Evolutionary conservation across 257 asterid species (phyloP).

Genomic region (Plectranthus barbatus): DNA sequence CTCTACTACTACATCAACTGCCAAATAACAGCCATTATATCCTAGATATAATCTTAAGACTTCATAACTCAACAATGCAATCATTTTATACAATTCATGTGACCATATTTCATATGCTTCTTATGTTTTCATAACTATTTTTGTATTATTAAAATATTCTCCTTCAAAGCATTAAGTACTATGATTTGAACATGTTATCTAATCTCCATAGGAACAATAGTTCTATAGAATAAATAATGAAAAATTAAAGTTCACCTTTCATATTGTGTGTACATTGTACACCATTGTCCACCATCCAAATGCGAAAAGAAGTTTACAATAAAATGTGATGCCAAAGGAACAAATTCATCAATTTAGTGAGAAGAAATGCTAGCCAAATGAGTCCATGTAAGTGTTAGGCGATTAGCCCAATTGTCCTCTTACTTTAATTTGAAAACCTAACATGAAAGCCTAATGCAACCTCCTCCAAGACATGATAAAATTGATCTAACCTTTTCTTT

Average conservation of each 20-base stretch:
- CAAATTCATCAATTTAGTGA: neutral
- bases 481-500: neutral
- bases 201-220: neutral
- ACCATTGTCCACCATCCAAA: neutral
- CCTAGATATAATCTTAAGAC: neutral
- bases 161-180: neutral
- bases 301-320: neutral
- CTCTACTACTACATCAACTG: too few relatives aligned
- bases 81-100: too few relatives aligned
- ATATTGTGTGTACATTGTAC: neutral
- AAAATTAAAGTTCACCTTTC: neutral
- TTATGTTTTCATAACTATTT: too few relatives aligned
- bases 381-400: neutral
- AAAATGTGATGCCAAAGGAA: neutral
- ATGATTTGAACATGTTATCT: neutral
- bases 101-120: too few relatives aligned
- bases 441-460: neutral
- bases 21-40: too few relatives aligned
- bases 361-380: neutral
- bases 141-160: neutral
- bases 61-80: neutral
- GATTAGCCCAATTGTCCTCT: neutral
- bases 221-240: neutral
- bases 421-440: neutral
- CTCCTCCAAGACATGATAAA: neutral